phyloP scores from a whole-genome alignment of 129 eudicot species.

The Centella asiatica region DNA sequence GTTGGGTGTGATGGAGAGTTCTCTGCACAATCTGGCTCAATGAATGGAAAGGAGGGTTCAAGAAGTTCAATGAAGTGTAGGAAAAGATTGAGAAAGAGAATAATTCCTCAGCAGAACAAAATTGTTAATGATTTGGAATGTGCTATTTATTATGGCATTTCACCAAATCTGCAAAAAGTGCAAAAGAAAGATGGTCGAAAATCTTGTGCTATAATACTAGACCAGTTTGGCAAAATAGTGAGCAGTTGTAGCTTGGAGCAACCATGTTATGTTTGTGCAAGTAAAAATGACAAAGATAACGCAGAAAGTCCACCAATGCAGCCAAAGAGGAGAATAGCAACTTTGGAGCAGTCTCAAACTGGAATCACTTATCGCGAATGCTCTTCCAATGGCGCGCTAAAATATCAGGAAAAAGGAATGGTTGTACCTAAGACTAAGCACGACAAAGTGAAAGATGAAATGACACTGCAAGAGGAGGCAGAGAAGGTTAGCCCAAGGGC shows the following conservation, averaged over 20 bases:
- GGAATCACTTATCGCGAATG: neutral
- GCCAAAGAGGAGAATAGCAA: neutral
- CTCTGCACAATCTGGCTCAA: neutral
- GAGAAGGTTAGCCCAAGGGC: neutral
- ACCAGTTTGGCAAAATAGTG: neutral
- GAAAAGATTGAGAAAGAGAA: conserved; percentile 30
- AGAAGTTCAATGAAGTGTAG: conserved; percentile 9
- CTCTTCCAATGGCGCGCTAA: neutral
- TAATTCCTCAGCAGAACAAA: conserved; percentile 15
- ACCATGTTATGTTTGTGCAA: conserved; percentile 19
- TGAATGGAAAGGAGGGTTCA: neutral
- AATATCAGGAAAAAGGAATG: neutral
- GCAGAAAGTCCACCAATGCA: neutral
- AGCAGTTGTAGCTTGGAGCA: conserved; percentile 22
- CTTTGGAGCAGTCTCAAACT: neutral
- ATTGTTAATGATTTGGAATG: conserved; percentile 13
- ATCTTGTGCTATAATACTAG: neutral
- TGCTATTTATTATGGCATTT: conserved; percentile 27
- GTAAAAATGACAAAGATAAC: neutral
- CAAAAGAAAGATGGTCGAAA: too few species aligned
- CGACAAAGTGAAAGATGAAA: neutral
- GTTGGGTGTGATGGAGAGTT: conserved; percentile 1
- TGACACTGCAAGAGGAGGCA: neutral
- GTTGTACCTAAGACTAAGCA: neutral
- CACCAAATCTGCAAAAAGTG: neutral